Conservation (phyloP, 2,329 filamentous ascomycete genomes). For the Didymella arachidicola region DNA sequence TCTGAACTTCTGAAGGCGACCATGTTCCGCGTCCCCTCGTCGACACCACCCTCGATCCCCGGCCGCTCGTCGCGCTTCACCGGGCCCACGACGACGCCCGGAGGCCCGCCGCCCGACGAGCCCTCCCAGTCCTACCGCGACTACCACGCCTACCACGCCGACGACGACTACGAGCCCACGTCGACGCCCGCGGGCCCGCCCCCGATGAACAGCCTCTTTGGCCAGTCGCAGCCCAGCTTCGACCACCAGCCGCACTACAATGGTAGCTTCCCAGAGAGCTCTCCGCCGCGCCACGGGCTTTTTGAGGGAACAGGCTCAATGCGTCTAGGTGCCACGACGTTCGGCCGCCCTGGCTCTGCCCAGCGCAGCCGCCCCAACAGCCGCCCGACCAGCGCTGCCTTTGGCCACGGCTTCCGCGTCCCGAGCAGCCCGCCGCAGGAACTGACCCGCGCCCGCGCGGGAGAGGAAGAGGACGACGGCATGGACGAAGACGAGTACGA, state of each 20-base stretch:
- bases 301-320: constrained; percentile 41
- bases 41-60: constrained; percentile 49
- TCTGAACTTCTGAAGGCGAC: background rate
- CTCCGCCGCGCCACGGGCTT: constrained; percentile 44
- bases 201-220: constrained; percentile 39
- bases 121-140: constrained; percentile 48
- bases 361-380: constrained; percentile 41
- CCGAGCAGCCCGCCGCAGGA: constrained; percentile 48
- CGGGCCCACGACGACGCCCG: constrained; percentile 64
- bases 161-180: constrained; percentile 55
- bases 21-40: constrained; percentile 48
- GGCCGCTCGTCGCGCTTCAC: constrained; percentile 36
- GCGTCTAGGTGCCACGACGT: constrained; percentile 38
- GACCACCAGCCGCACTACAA: constrained; percentile 57
- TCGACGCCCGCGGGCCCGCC: constrained; percentile 65
- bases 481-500: constrained; percentile 34
- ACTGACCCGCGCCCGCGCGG: constrained; percentile 14
- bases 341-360: constrained; percentile 35
- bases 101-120: constrained; percentile 61
- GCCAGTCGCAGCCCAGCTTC: constrained; percentile 1
- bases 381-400: constrained; percentile 37
- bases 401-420: constrained; percentile 38
- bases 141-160: constrained; percentile 46
- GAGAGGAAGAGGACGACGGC: constrained; percentile 46
- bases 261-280: constrained; percentile 37